Evolutionary conservation across 1,284 basidiomycete genomes (phyloP).

Genomic region (Mrakiaceae sp.): DNA sequence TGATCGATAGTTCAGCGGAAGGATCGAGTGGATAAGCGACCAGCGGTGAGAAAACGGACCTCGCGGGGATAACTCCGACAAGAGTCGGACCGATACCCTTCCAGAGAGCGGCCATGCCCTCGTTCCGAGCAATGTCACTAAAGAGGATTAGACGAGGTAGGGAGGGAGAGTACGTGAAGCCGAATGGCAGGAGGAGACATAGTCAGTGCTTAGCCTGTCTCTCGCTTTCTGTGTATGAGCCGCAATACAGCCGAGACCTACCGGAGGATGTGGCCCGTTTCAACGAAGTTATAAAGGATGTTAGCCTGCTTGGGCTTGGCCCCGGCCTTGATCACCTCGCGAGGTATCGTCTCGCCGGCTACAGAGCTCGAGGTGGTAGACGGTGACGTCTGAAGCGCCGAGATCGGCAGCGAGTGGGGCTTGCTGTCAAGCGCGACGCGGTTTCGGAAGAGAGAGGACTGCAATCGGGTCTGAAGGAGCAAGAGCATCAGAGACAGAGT

Average conservation of each 20-base stretch:
- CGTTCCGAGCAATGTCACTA: conserved; percentile 80
- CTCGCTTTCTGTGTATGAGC: too few relatives aligned
- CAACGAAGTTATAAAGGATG: conserved; percentile 83
- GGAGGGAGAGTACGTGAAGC: background rate
- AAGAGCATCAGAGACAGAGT: background rate
- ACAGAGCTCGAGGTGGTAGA: conserved; percentile 35
- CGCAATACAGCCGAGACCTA: conserved; percentile 26
- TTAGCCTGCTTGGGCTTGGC: conserved; percentile 7
- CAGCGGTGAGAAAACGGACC: conserved; percentile 36
- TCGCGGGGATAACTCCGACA: conserved; percentile 87
- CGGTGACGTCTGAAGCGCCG: conserved; percentile 15
- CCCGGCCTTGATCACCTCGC: too few relatives aligned
- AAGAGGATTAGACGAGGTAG: background rate
- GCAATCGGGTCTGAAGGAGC: conserved; percentile 57
- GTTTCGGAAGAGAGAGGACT: conserved; percentile 74
- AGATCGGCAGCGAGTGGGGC: conserved; percentile 24
- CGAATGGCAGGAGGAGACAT: background rate
- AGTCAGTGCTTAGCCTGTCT: background rate
- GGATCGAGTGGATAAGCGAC: background rate
- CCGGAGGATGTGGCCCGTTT: conserved; percentile 83
- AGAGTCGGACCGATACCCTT: conserved; percentile 90
- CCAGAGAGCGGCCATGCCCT: conserved; percentile 83
- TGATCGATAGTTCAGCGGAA: background rate
- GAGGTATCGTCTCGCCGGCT: conserved; percentile 35
- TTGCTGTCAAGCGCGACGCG: conserved; percentile 27